Base-by-base conservation (phyloP, 2,329 filamentous ascomycete genomes). In the Lachnellula hyalina region DNA sequence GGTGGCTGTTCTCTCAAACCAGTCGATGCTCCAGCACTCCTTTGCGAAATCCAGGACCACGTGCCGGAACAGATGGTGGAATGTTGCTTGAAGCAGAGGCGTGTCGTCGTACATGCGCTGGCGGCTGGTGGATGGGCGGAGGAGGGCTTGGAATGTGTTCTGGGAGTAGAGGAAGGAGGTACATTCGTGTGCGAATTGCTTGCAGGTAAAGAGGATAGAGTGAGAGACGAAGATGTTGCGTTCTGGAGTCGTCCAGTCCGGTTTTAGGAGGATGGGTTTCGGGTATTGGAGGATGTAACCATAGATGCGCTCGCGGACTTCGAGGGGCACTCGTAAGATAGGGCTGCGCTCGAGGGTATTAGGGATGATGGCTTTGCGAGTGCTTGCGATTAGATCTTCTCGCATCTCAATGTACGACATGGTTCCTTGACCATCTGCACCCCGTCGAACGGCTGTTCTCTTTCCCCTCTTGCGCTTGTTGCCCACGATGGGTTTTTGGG, bases 251-350 rank as follows among this genome's bases (percentile, higher is more conserved):
- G 45, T 40, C 63, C 61, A 67, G 46, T 65, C 57, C 12, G 54
- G 28, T 14, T 65, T 55, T 3, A 67, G 28, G n/a, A 63, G 52
- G n/a, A 68, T 65, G 2, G 63, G 55, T 12, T 48, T 55, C 2
- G 32, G 23, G 32, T 61, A 55, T 9, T 59, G 45, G 17, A 67
- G 55, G 5, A 66, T 48, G 25, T 61, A 59, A 1, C 25, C 25
- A 42, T 66, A 68, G 17, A 68, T 60, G 14, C 45, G 51, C 41
- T 67, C 64, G 45, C 65, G 56, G 15, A 65, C 28, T 45, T 67
- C 65, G 5, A 65, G 38, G 11, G 65, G 51, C 15, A 63, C 41
- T 8, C 61, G 48, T 5, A 67, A 48, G 14, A 67, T 48, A 14
- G 53, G 54, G 11, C 58, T 60, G 3, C 53, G 57, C 1, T 47